phyloP scores from a whole-genome alignment of 371 early-diverging fungal species.

The Mucor saturninus region DNA sequence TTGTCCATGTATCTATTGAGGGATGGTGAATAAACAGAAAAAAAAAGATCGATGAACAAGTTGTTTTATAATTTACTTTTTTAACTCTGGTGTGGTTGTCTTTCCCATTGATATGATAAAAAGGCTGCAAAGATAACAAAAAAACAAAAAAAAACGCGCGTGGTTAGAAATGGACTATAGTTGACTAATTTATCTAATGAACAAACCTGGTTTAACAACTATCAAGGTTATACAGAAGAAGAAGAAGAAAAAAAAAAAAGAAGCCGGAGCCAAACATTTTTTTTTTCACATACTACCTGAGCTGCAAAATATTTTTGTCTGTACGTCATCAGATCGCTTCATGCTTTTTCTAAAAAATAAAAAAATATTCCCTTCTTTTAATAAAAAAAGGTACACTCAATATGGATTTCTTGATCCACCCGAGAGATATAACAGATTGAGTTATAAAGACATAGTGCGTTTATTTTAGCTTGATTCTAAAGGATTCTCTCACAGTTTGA shows the following conservation, averaged over 20 bases:
- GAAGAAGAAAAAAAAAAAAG: slow-evolving; percentile 6
- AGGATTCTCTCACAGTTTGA: too few relatives aligned
- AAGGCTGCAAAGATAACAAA: too few relatives aligned
- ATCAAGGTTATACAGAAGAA: neutral
- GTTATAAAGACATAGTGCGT: too few relatives aligned
- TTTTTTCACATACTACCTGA: neutral
- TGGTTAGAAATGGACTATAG: neutral
- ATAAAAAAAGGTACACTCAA: too few relatives aligned
- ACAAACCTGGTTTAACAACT: neutral
- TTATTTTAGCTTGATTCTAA: too few relatives aligned
- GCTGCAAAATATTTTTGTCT: neutral
- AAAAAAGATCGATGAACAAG: slow-evolving; percentile 4
- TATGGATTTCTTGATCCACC: too few relatives aligned
- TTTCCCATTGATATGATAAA: slow-evolving; percentile 53
- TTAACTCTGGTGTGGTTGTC: slow-evolving; percentile 82
- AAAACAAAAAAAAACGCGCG: slow-evolving; percentile 8
- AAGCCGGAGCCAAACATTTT: slow-evolving; percentile 5
- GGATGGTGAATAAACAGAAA: slow-evolving; percentile 3
- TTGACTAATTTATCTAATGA: neutral
- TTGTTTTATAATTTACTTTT: slow-evolving; percentile 56
- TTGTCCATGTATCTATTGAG: slow-evolving; percentile 94
- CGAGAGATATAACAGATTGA: too few relatives aligned
- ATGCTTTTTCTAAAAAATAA: neutral
- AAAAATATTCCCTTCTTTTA: too few relatives aligned
- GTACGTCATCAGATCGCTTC: neutral